A percentile compares a stretch with the other conserved stretches of the same genome.
phyloP scores from a whole-genome alignment of 352 stramenopile species.

The Pythium periplocum region DNA sequence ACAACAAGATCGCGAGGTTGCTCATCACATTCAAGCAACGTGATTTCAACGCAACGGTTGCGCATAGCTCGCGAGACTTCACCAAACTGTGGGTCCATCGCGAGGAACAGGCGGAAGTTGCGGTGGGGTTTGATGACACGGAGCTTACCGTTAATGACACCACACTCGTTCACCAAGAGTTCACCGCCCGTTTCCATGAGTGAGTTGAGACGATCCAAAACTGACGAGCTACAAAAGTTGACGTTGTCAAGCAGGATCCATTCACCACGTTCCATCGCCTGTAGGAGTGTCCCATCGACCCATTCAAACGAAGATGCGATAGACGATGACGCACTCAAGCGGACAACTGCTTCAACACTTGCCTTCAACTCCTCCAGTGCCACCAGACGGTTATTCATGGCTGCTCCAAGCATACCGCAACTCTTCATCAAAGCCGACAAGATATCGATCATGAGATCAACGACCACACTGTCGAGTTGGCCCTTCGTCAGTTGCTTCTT shows the following conservation, averaged over 20 bases:
- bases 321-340: conserved; percentile 58
- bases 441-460: conserved; percentile 51
- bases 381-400: neutral
- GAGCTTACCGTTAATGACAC: conserved; percentile 85
- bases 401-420: neutral
- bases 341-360: conserved; percentile 25
- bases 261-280: conserved; percentile 97
- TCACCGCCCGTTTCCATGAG: conserved; percentile 97
- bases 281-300: conserved; percentile 97
- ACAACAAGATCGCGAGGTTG: conserved; percentile 63
- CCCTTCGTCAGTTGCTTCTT: conserved; percentile 54
- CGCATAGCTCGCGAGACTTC: conserved; percentile 99
- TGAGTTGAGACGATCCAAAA: conserved; percentile 99
- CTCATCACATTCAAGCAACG: conserved; percentile 32
- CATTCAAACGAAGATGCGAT: conserved; percentile 94
- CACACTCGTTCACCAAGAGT: conserved; percentile 98
- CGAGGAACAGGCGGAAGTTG: conserved; percentile 99
- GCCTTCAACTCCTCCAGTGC: conserved; percentile 3
- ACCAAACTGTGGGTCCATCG: conserved; percentile 94
- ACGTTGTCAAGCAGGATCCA: conserved; percentile 99
- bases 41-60: conserved; percentile 99
- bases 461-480: conserved; percentile 50
- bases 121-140: conserved; percentile 95
- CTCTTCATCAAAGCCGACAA: conserved; percentile 32
- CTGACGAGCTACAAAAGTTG: conserved; percentile 98